phyloP scores from a whole-genome alignment of 176 grass and related monocot species.

The Elaeis guineensis region DNA sequence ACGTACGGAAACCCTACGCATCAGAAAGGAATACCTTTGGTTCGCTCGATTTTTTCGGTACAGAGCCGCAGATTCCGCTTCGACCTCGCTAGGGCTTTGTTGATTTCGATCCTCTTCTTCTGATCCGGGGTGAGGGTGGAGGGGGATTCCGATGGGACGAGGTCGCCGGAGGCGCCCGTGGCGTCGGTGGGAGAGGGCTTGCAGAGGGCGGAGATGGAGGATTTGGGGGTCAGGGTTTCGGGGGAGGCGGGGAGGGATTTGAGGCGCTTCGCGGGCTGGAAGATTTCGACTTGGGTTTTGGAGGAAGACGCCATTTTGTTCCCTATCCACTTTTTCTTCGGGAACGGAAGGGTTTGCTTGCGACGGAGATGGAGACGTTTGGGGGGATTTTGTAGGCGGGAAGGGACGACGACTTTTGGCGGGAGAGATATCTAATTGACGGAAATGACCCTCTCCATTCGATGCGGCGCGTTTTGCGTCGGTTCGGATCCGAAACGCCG shows the following conservation, averaged over 20 bases:
- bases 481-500: no score
- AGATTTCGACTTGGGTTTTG: slow-evolving; percentile 57
- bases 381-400: no score
- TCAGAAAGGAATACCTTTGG: slow-evolving; percentile 52
- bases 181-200: background rate
- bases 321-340: background rate
- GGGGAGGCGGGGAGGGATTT: slow-evolving; percentile 18
- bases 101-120: slow-evolving; percentile 58
- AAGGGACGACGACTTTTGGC: no score
- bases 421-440: no score
- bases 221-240: slow-evolving; percentile 10
- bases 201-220: slow-evolving; percentile 22
- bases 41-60: slow-evolving; percentile 36
- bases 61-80: slow-evolving; percentile 51
- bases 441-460: no score
- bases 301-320: slow-evolving; percentile 38
- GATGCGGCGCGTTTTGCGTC: no score
- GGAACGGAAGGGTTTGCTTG: no score
- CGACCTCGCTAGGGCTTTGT: slow-evolving; percentile 58
- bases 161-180: background rate
- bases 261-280: slow-evolving; percentile 72
- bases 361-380: no score
- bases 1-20: slow-evolving; percentile 14
- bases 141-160: slow-evolving; percentile 6
- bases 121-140: slow-evolving; percentile 40